Evolutionary conservation across 2,329 filamentous ascomycete genomes (phyloP).

Genomic region (Emergomyces pasteurianus): DNA sequence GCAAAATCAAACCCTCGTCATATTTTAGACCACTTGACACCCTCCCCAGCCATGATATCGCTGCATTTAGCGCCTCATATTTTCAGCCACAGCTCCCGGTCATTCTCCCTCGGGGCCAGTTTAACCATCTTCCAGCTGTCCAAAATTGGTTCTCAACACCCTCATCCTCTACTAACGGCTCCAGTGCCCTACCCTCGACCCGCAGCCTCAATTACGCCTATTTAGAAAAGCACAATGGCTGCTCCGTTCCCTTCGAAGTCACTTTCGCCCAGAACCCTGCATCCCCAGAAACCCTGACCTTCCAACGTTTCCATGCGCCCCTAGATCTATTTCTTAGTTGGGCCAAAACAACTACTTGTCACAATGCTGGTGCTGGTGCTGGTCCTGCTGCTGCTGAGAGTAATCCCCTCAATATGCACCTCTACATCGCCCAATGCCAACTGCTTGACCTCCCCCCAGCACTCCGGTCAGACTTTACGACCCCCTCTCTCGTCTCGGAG

Average conservation of each 20-base stretch:
- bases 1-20: not conserved
- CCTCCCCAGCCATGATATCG: slow-evolving; percentile 22
- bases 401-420: slow-evolving; percentile 19
- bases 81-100: slow-evolving; percentile 43
- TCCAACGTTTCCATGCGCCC: slow-evolving; percentile 37
- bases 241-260: slow-evolving; percentile 49
- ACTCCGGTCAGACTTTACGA: slow-evolving; percentile 55
- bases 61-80: slow-evolving; percentile 41
- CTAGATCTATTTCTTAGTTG: slow-evolving; percentile 53
- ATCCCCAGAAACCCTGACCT: slow-evolving; percentile 15
- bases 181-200: slow-evolving; percentile 4
- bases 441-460: slow-evolving; percentile 53
- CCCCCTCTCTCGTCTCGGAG: slow-evolving; percentile 49
- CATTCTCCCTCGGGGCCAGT: slow-evolving; percentile 36
- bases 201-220: slow-evolving; percentile 31
- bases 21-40: slow-evolving; percentile 14
- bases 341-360: slow-evolving; percentile 21
- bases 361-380: slow-evolving; percentile 15
- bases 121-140: slow-evolving; percentile 40
- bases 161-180: slow-evolving; percentile 22
- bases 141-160: slow-evolving; percentile 47
- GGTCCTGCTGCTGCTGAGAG: slow-evolving; percentile 14
- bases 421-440: slow-evolving; percentile 80
- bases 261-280: slow-evolving; percentile 18
- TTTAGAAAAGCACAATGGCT: slow-evolving; percentile 34